Evolutionary conservation across 345 rosid genomes (phyloP), one percentile per base, ranked within the genome.

Genomic region (Populus simonii): DNA sequence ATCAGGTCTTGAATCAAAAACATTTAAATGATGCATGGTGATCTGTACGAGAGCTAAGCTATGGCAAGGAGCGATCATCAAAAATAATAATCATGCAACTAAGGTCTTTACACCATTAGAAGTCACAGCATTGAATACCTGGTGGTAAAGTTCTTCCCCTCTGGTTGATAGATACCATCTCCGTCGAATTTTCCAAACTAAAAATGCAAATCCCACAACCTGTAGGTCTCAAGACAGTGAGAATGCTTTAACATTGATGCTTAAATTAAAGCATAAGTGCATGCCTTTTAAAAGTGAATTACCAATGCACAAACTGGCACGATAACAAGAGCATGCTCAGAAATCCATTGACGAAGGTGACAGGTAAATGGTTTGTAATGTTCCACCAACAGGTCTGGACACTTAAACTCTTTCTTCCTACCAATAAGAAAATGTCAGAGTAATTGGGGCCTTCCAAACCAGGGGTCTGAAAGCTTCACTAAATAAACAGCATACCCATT

Each of bases 331-430:
- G 80, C 85, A 80, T 91, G 84, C 80, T 81, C 53, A 39, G 82
- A 86, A 73, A 92, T 68, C 94, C 96, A 93, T 70, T 89, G 90
- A 77, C 73, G 88, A 49, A 90, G 20, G 12, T 77, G 87, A 66
- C 98, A 93, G 12, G 90, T 77, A 62, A 87, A 29, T 6, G 98
- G 92, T 84, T 89, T 92, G 86, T 89, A 90, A 72, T 67, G 73
- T 83, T 89, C 90, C 7, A 87, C 88, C 57, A 90, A 38, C 18
- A 74, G 76, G 68, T 93, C 92, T 45, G 97, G 95, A 81, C 98
- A 94, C 82, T 90, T 94, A 80, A 92, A 83, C 85, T 92, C 98
- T 59, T 78, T 85, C 57, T 75, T 84, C 86, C 97, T 94, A 75
- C 61, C 36, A 74, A 39, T 35, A 23, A 68, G 29, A 12, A 15